Conservation (phyloP, 768 basidiomycete species). For the Termitomyces titanicus region DNA sequence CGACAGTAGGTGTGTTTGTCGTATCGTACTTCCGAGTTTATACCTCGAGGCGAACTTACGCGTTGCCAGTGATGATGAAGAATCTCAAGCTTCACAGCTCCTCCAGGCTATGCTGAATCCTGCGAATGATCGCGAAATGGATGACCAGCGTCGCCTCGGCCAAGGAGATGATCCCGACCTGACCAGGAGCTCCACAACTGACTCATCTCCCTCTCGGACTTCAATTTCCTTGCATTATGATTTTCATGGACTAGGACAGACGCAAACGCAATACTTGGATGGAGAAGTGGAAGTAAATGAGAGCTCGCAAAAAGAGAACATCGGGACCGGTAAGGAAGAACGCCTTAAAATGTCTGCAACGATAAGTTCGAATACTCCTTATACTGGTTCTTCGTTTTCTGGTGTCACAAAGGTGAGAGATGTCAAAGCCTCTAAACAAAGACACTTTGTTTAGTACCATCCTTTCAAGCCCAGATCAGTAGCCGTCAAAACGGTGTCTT, state of each 20-base stretch:
- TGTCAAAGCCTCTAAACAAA: slow-evolving; percentile 14
- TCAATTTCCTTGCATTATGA: slow-evolving; percentile 43
- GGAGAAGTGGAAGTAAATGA: slow-evolving; percentile 30
- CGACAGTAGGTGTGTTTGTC: slow-evolving; percentile 28
- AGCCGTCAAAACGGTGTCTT: slow-evolving; percentile 29
- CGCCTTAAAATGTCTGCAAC: neutral
- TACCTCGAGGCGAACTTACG: slow-evolving; percentile 5
- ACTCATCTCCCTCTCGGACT: slow-evolving; percentile 35
- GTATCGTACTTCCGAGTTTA: slow-evolving; percentile 4
- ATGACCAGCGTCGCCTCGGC: slow-evolving; percentile 12
- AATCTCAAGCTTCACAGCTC: slow-evolving; percentile 56
- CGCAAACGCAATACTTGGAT: slow-evolving; percentile 40
- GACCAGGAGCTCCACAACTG: slow-evolving; percentile 29
- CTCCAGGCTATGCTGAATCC: slow-evolving; percentile 41
- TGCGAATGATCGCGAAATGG: slow-evolving; percentile 15
- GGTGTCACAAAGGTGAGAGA: slow-evolving; percentile 21
- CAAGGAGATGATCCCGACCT: slow-evolving; percentile 19
- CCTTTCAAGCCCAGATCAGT: slow-evolving; percentile 20
- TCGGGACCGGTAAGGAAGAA: slow-evolving; percentile 16
- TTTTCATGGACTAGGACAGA: slow-evolving; percentile 57
- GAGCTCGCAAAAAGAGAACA: slow-evolving; percentile 56
- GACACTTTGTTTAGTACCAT: slow-evolving; percentile 5
- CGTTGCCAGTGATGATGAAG: slow-evolving; percentile 34
- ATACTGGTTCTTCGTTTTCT: slow-evolving; percentile 22
- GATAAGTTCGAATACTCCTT: slow-evolving; percentile 18